Evolutionary conservation across 208 protist genomes (phyloP), one percentile per base, ranked within the genome.

Genomic region (Acanthamoeba triangularis): DNA sequence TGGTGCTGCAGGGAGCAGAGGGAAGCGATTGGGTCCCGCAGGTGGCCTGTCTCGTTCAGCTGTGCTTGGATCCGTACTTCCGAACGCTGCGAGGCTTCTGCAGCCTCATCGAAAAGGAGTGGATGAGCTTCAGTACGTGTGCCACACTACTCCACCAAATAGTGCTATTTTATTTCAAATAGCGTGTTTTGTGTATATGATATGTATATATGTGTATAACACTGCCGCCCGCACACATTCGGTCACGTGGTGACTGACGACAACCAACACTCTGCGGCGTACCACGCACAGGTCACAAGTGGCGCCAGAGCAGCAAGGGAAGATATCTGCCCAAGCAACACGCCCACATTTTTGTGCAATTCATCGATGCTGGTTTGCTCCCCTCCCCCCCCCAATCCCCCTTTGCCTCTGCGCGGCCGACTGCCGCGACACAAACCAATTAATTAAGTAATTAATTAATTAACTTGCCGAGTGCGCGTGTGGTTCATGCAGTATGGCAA

Each of bases 1-100:
- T 69, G 33, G 84, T 90, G 4, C 30, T 90, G 44, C 84, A 90
- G 41, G 74, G 74, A 7, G 35, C 35, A 1, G 74, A 84, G 74
- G 74, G 74, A 14, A 84, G 74, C 44, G 74, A 90, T 14, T 90
- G 84, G 84, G 84, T 90, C n/a, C 56, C 56, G 25, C 84, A 69
- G 84, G 54, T 90, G 7, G 84, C 84, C 35, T 84, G 74, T 7
- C 74, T 84, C 52, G 74, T 84, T 20, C 74, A 84, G 98, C 90
- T 99, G 7, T 88, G 99, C 33, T 88, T 99, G 13, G 99, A 99
- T 90, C 98, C 99, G n/a, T 99, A 98, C 96, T 99, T 99, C 96
- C 98, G 99, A 80, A 99, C 99, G 37, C 95, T 99, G 14, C 67
- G 98, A 25, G 99, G 99, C 14, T 99, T 99, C 96, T 96, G 97